Evolutionary conservation across 2,329 filamentous ascomycete genomes (phyloP), one percentile per base, ranked within the genome.

Genomic region (Hymenoscyphus albidus): DNA sequence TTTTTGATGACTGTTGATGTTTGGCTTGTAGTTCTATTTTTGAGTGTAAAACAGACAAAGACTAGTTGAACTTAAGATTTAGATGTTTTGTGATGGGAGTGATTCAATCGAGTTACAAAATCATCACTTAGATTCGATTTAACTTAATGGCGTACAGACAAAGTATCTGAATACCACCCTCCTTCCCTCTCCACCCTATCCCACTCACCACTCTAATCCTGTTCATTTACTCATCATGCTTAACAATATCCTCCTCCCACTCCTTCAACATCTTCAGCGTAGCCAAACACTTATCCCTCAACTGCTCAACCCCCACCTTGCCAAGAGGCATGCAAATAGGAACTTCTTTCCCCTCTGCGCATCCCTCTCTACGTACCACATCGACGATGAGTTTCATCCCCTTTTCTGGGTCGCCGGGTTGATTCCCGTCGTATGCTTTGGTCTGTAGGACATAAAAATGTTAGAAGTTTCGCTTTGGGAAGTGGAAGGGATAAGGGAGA

Each of bases 321-420:
- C 86, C 87, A 51, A 89, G 73, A n/a, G 80, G 75, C 59, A 89
- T 69, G 35, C 85, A 76, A 14, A 81, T 69, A 0, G 85, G 86
- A 1, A 88, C 75, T 22, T 80, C 77, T 67, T 74, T 81, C 0
- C 82, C 84, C 65, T 74, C 72, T 22, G 77, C 82, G 31, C 76
- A 76, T 0, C 84, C 85, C 1, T 76, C 79, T 55, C 76, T 76
- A 7, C 82, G 85, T 68, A 88, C 68, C 14, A 85, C 76, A 67
- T 88, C 85, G 5, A 87, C 78, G 35, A 86, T 76, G 0, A 83
- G 78, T 63, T 75, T 78, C 7, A 77, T 76, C 0, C 81, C 85
- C 76, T 86, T 86, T 18, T 73, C 74, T 2, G 84, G 78, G 70
- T 88, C 84, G 0, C 85, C 85, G 0, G 77, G 79, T 75, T 88